Evolutionary conservation across 2,329 filamentous ascomycete genomes (phyloP), one percentile per base, ranked within the genome.

Genomic region (Penicillium sp.): DNA sequence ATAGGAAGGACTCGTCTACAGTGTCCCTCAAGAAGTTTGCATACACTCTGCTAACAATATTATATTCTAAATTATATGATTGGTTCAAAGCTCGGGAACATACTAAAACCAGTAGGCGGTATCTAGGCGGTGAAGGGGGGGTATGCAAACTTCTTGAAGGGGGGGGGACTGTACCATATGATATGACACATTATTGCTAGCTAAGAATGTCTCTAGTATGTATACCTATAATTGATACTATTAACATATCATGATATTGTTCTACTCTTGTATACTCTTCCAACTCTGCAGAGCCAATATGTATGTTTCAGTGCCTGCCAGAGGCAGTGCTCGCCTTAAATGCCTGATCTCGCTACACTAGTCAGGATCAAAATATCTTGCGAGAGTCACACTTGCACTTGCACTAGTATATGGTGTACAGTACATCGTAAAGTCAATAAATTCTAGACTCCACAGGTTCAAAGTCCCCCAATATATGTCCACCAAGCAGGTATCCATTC

Each of bases 361-460:
- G 37, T 30, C 8, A 4, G n/a, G 33, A 58, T 58, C 30, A 17
- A 8, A 51, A 58, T 42, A 42, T 50, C 35, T 58, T 58, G 56
- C 44, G 28, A 56, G 38, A 28, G 42, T 56, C 30, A 19, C 42
- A 56, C 30, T 6, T 13, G 8, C 22, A 56, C 26, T 33, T 10
- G n/a, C 12, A 24, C n/a, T 51, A 22, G 44, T 51, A 24, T 24
- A 15, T 15, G 1, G 8, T 15, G 30, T 33, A 33, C 12, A 12
- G 12, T 51, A 33, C n/a, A 35, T 35, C n/a, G 24, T 2, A 51
- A 15, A 15, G n/a, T n/a, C n/a, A n/a, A 37, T 37, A 15, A 37
- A 3, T 37, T 37, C 9, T 44, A 6, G 30, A 12, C 30, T 44
- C 3, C 7, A 28, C 24, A 47, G 24, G 13, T 12, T 3, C 12